Evolutionary conservation across 768 basidiomycete genomes (phyloP), one percentile per base, ranked within the genome.

Genomic region (Pulveroboletus sp.): DNA sequence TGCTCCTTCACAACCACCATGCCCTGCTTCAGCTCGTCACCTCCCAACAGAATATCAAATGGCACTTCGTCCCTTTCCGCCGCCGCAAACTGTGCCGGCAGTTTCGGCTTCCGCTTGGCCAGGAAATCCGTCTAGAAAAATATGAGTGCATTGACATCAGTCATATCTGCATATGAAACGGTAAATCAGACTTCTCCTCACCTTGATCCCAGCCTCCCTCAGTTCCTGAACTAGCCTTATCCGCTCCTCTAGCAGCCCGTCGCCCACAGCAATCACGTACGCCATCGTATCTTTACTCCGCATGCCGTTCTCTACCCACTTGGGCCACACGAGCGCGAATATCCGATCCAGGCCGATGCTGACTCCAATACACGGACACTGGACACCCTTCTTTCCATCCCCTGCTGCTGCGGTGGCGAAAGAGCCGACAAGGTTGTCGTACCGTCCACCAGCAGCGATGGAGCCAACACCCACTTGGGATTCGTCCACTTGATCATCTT

Each of bases 361-460:
- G 33, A 97, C 82, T 4, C 95, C 94, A 15, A 97, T 82, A 65
- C 95, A 99, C 0, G 95, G 95, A 43, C 93, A 76, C 0, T 74
- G 70, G 9, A 76, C 65, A 2, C 76, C 75, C 64, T 81, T 82
- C 73, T 89, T 91, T 26, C 81, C 79, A 45, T 84, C 83, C 2
- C 82, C 85, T 0, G 89, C 79, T 0, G 93, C 87, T 0, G 87
- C 86, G 0, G 84, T 75, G n/a, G 81, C 77, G 75, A 99, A 96
- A 75, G 93, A 81, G 28, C 89, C 86, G 1, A 99, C 95, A 21
- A 99, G 86, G 47, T 85, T 84, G 73, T 98, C 96, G 69, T 99
- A 99, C 31, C 96, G 79, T 8, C 96, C 96, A 10, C 96, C 96
- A 1, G 90, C 96, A n/a, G 94, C 96, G 66, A 99, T 95, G 12